phyloP scores from a whole-genome alignment of 306 rosid species.

The Luffa acutangula region DNA sequence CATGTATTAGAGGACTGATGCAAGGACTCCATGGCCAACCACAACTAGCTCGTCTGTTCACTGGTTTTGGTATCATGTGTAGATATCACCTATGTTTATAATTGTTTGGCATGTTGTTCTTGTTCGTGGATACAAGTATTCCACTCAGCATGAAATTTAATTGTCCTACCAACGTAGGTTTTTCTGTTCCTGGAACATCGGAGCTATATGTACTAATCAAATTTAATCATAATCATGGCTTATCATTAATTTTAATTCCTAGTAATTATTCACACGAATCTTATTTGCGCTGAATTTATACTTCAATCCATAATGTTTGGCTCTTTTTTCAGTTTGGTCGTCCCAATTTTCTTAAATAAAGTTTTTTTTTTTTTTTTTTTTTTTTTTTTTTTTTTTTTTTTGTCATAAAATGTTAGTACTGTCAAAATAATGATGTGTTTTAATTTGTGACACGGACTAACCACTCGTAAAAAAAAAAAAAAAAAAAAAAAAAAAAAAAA shows the following conservation, averaged over 20 bases:
- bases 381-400: too few relatives aligned
- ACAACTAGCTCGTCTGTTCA: background rate
- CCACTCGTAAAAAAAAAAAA: too few relatives aligned
- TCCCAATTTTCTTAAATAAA: too few relatives aligned
- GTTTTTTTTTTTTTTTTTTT: too few relatives aligned
- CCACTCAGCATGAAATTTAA: background rate
- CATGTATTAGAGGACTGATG: slow-evolving; percentile 42
- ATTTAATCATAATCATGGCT: background rate
- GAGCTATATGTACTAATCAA: background rate
- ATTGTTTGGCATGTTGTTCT: background rate
- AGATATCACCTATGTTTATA: background rate
- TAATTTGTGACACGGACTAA: too few relatives aligned
- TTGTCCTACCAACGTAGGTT: background rate
- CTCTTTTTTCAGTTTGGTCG: too few relatives aligned
- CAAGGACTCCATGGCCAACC: slow-evolving; percentile 1
- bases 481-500: too few relatives aligned
- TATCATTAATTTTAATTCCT: background rate
- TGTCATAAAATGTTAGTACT: too few relatives aligned
- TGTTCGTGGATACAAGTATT: background rate
- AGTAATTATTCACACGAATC: background rate
- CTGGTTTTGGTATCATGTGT: background rate
- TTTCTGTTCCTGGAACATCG: background rate
- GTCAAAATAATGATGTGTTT: too few relatives aligned
- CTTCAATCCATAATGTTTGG: too few relatives aligned
- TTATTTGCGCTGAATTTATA: too few relatives aligned